Evolutionary conservation across 139 green algal species (phyloP).

Genomic region (Tetradesmus lagerheimii): DNA sequence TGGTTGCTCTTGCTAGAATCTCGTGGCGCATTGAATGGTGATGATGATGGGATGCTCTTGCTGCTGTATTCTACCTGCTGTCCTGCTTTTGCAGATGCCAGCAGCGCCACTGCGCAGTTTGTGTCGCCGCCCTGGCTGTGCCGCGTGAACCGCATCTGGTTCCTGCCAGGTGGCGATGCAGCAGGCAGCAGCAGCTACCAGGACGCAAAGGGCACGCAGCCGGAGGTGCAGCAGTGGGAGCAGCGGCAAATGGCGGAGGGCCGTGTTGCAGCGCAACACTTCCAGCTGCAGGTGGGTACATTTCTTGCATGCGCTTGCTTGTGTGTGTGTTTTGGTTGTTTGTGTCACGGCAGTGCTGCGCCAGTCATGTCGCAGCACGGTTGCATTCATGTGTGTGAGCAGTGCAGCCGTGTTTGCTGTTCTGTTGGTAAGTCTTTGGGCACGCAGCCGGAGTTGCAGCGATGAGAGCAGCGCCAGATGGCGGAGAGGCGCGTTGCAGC

Average conservation of each 20-base stretch:
- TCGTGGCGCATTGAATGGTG: no score
- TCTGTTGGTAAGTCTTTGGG: no score
- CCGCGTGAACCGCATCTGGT: slow-evolving; percentile 24
- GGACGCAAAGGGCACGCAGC: not conserved
- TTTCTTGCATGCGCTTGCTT: no score
- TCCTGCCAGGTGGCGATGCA: slow-evolving; percentile 2
- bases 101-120: not conserved
- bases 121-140: slow-evolving; percentile 26
- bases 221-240: slow-evolving; percentile 10
- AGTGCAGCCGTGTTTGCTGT: no score
- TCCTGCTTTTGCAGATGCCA: not conserved
- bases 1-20: no score
- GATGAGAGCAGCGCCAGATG: no score
- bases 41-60: no score
- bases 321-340: no score
- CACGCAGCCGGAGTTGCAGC: not conserved
- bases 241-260: not conserved
- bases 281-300: slow-evolving; percentile 17
- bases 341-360: no score
- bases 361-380: no score
- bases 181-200: not conserved
- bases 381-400: no score
- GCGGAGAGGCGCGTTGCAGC: not conserved
- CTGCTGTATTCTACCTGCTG: not conserved
- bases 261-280: not conserved